Conservation (phyloP, 371 early-diverging fungal species). For the Saksenaea vasiformis region DNA sequence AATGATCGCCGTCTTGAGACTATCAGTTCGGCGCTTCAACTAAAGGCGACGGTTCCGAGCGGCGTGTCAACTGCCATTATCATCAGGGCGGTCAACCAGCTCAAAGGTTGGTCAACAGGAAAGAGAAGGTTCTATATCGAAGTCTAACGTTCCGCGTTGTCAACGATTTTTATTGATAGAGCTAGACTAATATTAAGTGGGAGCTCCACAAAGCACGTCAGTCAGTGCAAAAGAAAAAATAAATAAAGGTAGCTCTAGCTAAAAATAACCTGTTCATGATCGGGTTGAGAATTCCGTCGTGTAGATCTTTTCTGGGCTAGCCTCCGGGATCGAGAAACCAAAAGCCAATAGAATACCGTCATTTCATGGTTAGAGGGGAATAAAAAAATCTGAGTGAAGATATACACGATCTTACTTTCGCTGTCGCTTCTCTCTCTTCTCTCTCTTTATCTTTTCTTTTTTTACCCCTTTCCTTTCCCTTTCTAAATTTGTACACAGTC, state of each 20-base stretch:
- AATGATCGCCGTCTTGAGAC: too few species aligned
- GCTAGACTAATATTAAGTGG: too few species aligned
- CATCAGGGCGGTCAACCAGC: too few species aligned
- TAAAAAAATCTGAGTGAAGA: not conserved
- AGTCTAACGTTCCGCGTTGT: too few species aligned
- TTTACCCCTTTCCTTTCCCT: constrained; percentile 4
- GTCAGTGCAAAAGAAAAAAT: not conserved
- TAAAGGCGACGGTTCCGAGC: too few species aligned
- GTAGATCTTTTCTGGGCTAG: constrained; percentile 3
- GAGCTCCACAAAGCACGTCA: not conserved
- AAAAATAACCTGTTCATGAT: not conserved
- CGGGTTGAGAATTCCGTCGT: not conserved
- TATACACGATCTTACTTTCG: not conserved
- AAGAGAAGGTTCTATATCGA: too few species aligned
- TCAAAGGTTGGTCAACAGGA: too few species aligned
- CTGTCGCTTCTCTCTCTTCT: not conserved
- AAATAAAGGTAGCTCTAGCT: not conserved
- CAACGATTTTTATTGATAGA: too few species aligned
- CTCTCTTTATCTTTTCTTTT: not conserved
- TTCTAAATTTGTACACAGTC: not conserved
- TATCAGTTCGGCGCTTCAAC: too few species aligned
- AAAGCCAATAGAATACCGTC: not conserved
- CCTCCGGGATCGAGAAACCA: not conserved
- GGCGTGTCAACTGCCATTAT: too few species aligned
- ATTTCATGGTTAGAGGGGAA: not conserved